phyloP scores from a whole-genome alignment of 352 stramenopile species.

The Phytopythium cucurbitacearum region DNA sequence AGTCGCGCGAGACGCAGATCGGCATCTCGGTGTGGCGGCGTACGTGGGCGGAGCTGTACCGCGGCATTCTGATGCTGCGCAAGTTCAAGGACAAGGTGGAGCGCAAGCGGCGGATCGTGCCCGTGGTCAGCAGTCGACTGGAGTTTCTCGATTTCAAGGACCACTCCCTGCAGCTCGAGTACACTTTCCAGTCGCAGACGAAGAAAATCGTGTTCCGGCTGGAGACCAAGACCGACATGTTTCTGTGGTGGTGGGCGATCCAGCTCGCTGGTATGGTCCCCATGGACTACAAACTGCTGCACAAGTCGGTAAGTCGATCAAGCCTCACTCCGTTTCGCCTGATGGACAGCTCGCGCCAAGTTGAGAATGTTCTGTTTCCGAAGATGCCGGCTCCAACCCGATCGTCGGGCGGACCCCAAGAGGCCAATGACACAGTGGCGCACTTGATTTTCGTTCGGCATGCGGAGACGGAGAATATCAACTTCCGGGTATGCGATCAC shows the following conservation, averaged over 20 bases:
- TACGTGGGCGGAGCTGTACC: slow-evolving; percentile 70
- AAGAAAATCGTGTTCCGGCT: slow-evolving; percentile 45
- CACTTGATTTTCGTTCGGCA: slow-evolving; percentile 75
- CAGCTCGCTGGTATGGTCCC: slow-evolving; percentile 49
- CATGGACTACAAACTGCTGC: slow-evolving; percentile 36
- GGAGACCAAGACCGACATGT: slow-evolving; percentile 50
- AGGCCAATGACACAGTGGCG: slow-evolving; percentile 17
- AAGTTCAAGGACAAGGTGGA: slow-evolving; percentile 53
- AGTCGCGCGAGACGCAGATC: slow-evolving; percentile 39
- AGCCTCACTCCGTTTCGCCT: slow-evolving; percentile 45
- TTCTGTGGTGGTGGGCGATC: slow-evolving; percentile 76
- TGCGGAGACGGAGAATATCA: slow-evolving; percentile 80
- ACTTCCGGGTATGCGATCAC: slow-evolving; percentile 67
- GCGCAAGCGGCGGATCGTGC: slow-evolving; percentile 48
- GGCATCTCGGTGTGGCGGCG: slow-evolving; percentile 38
- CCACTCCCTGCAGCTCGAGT: slow-evolving; percentile 50
- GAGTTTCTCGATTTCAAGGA: slow-evolving; percentile 51
- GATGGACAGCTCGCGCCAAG: slow-evolving; percentile 39
- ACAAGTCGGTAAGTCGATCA: slow-evolving; percentile 41
- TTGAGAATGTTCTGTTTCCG: slow-evolving; percentile 64
- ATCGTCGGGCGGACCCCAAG: slow-evolving; percentile 1
- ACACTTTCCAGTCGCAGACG: slow-evolving; percentile 43
- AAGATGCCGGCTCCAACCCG: slow-evolving; percentile 17
- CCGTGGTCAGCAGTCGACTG: slow-evolving; percentile 38
- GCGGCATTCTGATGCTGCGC: slow-evolving; percentile 59